phyloP scores from a whole-genome alignment of 441 rosid genomes.

The Pelargonium cotyledonis region DNA sequence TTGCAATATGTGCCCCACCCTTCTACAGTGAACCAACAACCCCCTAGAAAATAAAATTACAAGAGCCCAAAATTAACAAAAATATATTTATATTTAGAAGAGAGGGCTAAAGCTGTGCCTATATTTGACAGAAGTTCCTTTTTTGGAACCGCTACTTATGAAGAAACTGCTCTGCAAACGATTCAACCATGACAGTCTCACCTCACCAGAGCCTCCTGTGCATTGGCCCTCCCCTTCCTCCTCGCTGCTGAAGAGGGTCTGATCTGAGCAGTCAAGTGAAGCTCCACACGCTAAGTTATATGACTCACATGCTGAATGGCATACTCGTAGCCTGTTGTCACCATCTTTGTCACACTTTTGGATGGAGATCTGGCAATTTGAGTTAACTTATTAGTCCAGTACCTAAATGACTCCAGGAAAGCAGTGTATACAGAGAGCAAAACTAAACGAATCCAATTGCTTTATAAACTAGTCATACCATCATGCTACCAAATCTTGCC shows the following conservation, averaged over 20 bases:
- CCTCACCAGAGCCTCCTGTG: slow-evolving; percentile 80
- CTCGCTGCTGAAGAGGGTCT: slow-evolving; percentile 80
- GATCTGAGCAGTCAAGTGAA: slow-evolving; percentile 88
- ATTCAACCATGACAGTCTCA: slow-evolving; percentile 44
- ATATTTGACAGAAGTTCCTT: slow-evolving; percentile 49
- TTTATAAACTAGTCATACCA: too few relatives aligned
- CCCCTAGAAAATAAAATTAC: slow-evolving; percentile 37
- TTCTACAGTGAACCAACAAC: slow-evolving; percentile 24
- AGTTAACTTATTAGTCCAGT: not conserved
- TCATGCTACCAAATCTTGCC: too few relatives aligned
- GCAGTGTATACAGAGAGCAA: too few relatives aligned
- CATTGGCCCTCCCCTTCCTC: slow-evolving; percentile 77
- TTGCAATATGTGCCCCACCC: slow-evolving; percentile 17
- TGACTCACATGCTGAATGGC: slow-evolving; percentile 88
- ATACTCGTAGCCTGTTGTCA: slow-evolving; percentile 92
- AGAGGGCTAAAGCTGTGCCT: slow-evolving; percentile 37
- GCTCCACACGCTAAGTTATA: slow-evolving; percentile 94
- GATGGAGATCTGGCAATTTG: slow-evolving; percentile 69
- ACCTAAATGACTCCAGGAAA: not conserved
- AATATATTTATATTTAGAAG: not conserved
- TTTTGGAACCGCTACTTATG: slow-evolving; percentile 30
- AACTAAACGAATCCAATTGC: too few relatives aligned
- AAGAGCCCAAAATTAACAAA: not conserved
- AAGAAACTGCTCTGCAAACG: slow-evolving; percentile 42
- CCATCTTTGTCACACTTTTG: slow-evolving; percentile 90